Percentiles rank a stretch among this genome's conserved stretches.
Evolutionary conservation across 805 yeast species (phyloP).

Genomic region (Metschnikowia koreensis): DNA sequence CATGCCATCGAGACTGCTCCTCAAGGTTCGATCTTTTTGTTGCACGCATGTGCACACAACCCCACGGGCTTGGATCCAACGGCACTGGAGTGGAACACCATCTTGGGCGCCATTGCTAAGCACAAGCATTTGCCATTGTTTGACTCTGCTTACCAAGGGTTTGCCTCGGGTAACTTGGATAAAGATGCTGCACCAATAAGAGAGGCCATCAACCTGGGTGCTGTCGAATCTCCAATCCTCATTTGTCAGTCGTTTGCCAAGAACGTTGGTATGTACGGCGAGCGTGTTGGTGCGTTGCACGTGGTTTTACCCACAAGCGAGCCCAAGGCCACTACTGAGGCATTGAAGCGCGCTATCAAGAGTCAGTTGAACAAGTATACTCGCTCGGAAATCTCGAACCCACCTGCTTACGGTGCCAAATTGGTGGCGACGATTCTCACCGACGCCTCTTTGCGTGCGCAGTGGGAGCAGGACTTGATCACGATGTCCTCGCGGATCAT

Average conservation of each 20-base stretch:
- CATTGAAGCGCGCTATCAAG: constrained; percentile 33
- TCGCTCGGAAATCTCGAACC: constrained; percentile 86
- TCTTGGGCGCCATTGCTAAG: constrained; percentile 59
- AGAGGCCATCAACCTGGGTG: constrained; percentile 47
- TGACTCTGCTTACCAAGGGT: constrained; percentile 97
- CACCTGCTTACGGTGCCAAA: constrained; percentile 95
- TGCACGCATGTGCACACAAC: constrained; percentile 97
- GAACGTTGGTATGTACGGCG: constrained; percentile 96
- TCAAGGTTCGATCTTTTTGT: constrained; percentile 70
- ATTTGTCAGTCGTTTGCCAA: constrained; percentile 96
- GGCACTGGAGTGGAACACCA: constrained; percentile 71
- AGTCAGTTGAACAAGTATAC: constrained; percentile 76
- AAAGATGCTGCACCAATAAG: constrained; percentile 84
- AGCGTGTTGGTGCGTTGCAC: constrained; percentile 93
- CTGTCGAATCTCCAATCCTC: constrained; percentile 49
- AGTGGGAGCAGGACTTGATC: constrained; percentile 81
- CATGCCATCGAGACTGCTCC: constrained; percentile 63
- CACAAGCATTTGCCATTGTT: constrained; percentile 76
- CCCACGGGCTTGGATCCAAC: constrained; percentile 97
- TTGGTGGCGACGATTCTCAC: constrained; percentile 74
- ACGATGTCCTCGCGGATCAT: constrained; percentile 86
- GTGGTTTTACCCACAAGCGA: constrained; percentile 48
- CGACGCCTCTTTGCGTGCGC: constrained; percentile 61
- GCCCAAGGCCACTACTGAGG: constrained; percentile 6
- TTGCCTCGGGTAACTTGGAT: constrained; percentile 83